Evolutionary conservation across 1,284 basidiomycete genomes (phyloP).

Genomic region (Serendipita sp.): DNA sequence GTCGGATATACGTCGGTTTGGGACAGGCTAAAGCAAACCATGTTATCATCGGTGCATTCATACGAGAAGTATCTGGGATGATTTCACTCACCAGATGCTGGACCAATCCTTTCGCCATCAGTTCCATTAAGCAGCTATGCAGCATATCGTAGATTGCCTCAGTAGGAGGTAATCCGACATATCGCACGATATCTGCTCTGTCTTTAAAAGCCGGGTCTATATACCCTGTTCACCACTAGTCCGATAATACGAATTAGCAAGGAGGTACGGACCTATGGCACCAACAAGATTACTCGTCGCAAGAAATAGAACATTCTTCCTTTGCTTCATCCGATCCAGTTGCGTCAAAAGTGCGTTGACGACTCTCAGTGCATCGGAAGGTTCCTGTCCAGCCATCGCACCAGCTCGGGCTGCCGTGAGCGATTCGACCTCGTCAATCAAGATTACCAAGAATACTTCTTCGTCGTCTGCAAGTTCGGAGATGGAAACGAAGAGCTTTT

Average conservation of each 20-base stretch:
- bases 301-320: conserved; percentile 90
- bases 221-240: no score
- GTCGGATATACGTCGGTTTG: conserved; percentile 6
- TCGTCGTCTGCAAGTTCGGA: conserved; percentile 83
- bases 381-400: conserved; percentile 89
- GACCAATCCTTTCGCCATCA: conserved; percentile 64
- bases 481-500: conserved; percentile 80
- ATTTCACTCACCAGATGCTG: conserved; percentile 32
- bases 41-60: conserved; percentile 4
- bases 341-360: conserved; percentile 97
- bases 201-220: conserved; percentile 91
- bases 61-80: conserved; percentile 8
- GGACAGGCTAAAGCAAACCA: background rate
- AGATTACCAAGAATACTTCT: conserved; percentile 79
- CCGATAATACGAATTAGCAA: background rate
- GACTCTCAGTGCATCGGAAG: conserved; percentile 87
- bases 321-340: conserved; percentile 85
- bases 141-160: conserved; percentile 92
- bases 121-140: conserved; percentile 68
- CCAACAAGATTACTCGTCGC: conserved; percentile 92
- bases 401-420: conserved; percentile 86
- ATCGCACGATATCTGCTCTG: conserved; percentile 93
- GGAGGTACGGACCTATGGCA: conserved; percentile 63
- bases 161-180: conserved; percentile 77
- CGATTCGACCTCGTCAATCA: conserved; percentile 97